Evolutionary conservation across 805 yeast genomes (phyloP), one percentile per base, ranked within the genome.

Genomic region (Candida morakotiae): DNA sequence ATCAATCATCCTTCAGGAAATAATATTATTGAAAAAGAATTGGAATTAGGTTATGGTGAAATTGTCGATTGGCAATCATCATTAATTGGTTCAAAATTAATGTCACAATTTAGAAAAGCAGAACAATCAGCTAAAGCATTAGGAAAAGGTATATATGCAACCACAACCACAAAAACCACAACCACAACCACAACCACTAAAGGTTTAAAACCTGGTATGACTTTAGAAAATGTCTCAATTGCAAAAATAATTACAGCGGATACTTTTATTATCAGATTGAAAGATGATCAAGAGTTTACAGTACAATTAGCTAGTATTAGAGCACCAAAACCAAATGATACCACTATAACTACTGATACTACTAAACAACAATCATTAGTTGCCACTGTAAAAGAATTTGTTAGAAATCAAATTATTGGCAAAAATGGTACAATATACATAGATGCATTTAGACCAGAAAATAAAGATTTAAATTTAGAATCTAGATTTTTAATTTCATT

Each of bases 21-120:
- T 47, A 79, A 80, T 43, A 79, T 86, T 48, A 77, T 83, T 40
- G 83, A 79, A 46, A 75, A 76, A 45, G 62, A 87, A 39, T 68
- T 87, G 41, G 77, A 73, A 39, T 69, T 68, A 38, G 96, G 96
- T 9, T 67, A 81, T 21, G 95, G 83, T 9, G 80, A 78, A 46
- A 78, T 86, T 34, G 75, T 79, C 18, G 95, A 87, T 55, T 81
- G 91, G 87, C 95, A 87, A 55, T 76, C 87, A 1, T 53, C 73
- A 10, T 49, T 77, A 28, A 64, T 87, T 40, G 95, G 95, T 4
- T 63, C 87, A 9, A 60, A 69, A 30, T 64, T 67, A 17, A 84
- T 87, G 88, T 47, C 71, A 2, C 53, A 55, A 24, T 69, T 84
- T 38, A 75, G 95, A 52, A 72, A 67, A 41, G 77, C 81, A 19